Evolutionary conservation across 306 rosid species (phyloP).

Genomic region (Quercus suber): DNA sequence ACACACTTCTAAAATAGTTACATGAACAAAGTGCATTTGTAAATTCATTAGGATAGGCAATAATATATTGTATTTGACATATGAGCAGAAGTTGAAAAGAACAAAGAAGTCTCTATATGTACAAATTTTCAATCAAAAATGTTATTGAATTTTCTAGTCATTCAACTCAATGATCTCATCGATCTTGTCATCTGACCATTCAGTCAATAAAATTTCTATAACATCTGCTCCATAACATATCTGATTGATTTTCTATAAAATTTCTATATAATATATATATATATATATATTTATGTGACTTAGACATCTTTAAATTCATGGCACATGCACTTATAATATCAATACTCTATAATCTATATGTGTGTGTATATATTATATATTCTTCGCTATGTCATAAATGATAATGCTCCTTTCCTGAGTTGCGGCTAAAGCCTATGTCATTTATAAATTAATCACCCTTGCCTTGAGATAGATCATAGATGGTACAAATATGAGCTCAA

Average conservation of each 20-base stretch:
- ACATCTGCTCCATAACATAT: background rate
- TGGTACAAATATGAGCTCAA: background rate
- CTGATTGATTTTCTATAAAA: background rate
- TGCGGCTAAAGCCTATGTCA: background rate
- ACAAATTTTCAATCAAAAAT: background rate
- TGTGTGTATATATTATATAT: background rate
- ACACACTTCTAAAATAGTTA: background rate
- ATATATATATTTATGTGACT: no score
- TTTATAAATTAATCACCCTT: background rate
- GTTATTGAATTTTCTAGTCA: background rate
- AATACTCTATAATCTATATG: background rate
- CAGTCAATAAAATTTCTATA: background rate
- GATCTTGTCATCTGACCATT: background rate
- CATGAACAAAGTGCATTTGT: background rate
- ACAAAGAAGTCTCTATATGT: background rate
- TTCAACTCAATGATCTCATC: background rate
- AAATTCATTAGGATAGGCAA: background rate
- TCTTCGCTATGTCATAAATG: no score
- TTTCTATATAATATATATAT: no score
- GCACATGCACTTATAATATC: background rate
- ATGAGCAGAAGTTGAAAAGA: background rate
- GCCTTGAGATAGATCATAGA: no score
- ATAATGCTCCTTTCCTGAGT: background rate
- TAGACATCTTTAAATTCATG: background rate
- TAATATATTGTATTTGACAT: background rate